A percentile compares a stretch with the other conserved stretches of the same genome.
phyloP scores from a whole-genome alignment of 192 early-diverging fungal genomes.

The Jimgerdemannia flammicorona region DNA sequence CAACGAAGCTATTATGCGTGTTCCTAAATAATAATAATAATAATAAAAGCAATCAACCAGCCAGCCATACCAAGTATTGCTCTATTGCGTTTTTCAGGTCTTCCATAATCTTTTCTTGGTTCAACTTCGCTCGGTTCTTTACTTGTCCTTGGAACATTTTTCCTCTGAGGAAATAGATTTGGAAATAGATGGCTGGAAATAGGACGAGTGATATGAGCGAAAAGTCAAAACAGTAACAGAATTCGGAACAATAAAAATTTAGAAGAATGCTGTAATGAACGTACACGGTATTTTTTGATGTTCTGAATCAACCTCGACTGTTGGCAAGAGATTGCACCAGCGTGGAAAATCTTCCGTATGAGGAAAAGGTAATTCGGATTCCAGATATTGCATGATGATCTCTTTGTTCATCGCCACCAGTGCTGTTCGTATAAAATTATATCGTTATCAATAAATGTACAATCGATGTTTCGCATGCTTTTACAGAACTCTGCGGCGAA shows the following conservation, averaged over 20 bases:
- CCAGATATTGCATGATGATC: conserved; percentile 31
- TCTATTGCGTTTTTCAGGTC: conserved; percentile 52
- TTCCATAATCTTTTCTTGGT: conserved; percentile 49
- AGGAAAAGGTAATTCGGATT: conserved; percentile 29
- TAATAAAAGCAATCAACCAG: conserved; percentile 7
- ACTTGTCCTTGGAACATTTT: conserved; percentile 44
- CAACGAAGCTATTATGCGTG: neutral
- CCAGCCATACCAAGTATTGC: conserved; percentile 40
- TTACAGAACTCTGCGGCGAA: no score
- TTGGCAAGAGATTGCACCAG: conserved; percentile 11
- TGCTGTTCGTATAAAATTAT: conserved; percentile 5
- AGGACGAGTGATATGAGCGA: neutral
- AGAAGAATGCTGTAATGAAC: neutral
- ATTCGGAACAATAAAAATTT: neutral
- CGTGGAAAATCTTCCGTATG: conserved; percentile 9
- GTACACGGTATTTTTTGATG: conserved; percentile 21
- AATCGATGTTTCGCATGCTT: no score
- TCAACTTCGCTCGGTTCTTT: conserved; percentile 44
- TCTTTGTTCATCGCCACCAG: conserved; percentile 31
- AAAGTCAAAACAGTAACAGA: no score
- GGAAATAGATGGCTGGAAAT: conserved; percentile 39
- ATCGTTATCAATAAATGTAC: neutral
- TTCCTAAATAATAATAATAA: neutral
- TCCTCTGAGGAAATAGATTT: conserved; percentile 56
- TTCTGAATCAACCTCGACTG: conserved; percentile 6